Evolutionary conservation across 768 basidiomycete species (phyloP), one percentile per base, ranked within the genome.

Genomic region (Panaeolus cyanescens): DNA sequence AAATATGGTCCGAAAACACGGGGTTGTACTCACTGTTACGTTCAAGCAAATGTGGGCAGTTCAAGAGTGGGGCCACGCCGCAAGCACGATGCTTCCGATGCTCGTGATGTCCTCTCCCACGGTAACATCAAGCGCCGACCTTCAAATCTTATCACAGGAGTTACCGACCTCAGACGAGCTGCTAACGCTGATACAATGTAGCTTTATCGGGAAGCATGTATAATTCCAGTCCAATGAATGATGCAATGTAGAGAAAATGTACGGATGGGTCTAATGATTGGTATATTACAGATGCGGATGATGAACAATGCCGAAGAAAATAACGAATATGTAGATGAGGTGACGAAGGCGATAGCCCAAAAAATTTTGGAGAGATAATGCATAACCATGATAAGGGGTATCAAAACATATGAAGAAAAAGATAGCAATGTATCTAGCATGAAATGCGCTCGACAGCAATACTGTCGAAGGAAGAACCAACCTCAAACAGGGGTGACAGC

Each of bases 381-480:
- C 13, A 25, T 7, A 28, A 28, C 10, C 3, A 20, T 12, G 15
- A 4, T 12, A 28, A 50, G 25, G 22, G 45, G 25, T 50, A 50
- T 50, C 45, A 50, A 13, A 50, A 50, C 45, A 50, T 50, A 30
- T 50, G 9, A 50, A 28, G 25, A 50, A 28, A 28, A 25, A 50
- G n/a, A 50, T 28, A 50, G 30, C 6, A 30, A 50, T 34, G 33
- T 25, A 28, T 28, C 40, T 50, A 50, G 45, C 22, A 50, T 28
- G 45, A 25, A 50, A 50, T 15, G 45, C 45, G 45, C 7, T 50
- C 25, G 25, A 50, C 45, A 50, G 45, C 45, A 50, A 50, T 50
- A 50, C 45, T 50, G 45, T 50, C 45, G 25, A 50, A 50, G 25
- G 45, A 50, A 50, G 45, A 50, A 50, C 45, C 45, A 50, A 28